Percentiles rank a stretch among this genome's conserved stretches.
These are phyloP conservation scores for Diutina catenulata DNA, from an alignment of 1,139 yeast species.

Conservation along the genomic window DNA sequence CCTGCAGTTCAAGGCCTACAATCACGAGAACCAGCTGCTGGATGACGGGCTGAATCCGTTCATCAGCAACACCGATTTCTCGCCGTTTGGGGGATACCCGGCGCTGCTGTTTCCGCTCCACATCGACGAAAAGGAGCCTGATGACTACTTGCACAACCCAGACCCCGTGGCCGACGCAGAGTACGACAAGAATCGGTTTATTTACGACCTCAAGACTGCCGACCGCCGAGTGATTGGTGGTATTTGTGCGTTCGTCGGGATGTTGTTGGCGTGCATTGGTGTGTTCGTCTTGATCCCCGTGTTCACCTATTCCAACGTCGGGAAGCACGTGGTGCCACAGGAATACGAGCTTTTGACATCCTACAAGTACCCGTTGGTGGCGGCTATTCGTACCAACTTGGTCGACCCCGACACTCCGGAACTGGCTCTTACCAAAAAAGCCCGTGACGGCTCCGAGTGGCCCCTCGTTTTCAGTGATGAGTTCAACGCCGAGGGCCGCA, in stretches of 20 bases:
- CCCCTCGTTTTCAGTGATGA: slow-evolving; percentile 70
- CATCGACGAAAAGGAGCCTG: slow-evolving; percentile 17
- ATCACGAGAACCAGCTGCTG: slow-evolving; percentile 2
- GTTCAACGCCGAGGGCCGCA: slow-evolving; percentile 71
- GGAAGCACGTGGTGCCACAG: slow-evolving; percentile 13
- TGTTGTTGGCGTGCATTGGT: slow-evolving; percentile 11
- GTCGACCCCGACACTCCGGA: slow-evolving; percentile 76
- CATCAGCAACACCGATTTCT: slow-evolving; percentile 3
- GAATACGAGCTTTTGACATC: slow-evolving; percentile 37
- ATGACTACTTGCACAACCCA: slow-evolving; percentile 20
- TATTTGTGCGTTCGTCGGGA: slow-evolving; percentile 12
- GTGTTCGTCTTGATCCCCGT: slow-evolving; percentile 16
- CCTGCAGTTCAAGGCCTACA: slow-evolving; percentile 9
- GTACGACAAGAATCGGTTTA: slow-evolving; percentile 17
- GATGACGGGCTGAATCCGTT: neutral
- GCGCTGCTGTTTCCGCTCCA: slow-evolving; percentile 17
- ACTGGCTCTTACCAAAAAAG: slow-evolving; percentile 31
- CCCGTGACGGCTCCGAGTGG: slow-evolving; percentile 54
- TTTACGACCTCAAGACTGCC: slow-evolving; percentile 15
- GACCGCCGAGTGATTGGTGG: slow-evolving; percentile 15
- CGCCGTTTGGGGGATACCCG: slow-evolving; percentile 21
- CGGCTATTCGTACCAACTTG: slow-evolving; percentile 49
- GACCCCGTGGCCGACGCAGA: slow-evolving; percentile 18
- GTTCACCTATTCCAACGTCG: slow-evolving; percentile 15
- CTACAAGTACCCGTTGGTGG: slow-evolving; percentile 47